Percentiles rank a stretch among this genome's conserved stretches.
phyloP scores from a whole-genome alignment of 768 basidiomycete species.

The Tricholoma sp. region DNA sequence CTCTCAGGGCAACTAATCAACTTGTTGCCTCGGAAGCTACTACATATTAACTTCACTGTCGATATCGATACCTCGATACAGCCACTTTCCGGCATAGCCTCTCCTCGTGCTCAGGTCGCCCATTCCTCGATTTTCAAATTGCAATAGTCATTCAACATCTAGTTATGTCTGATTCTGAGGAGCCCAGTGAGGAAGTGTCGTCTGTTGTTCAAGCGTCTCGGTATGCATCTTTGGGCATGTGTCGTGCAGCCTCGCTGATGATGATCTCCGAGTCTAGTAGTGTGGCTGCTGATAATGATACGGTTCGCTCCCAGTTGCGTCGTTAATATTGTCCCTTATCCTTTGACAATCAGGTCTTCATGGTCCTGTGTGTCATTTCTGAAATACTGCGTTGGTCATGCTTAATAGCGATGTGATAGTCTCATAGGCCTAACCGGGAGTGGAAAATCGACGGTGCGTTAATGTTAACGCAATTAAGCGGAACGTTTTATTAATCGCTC shows the following conservation, averaged over 20 bases:
- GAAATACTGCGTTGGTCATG: background rate
- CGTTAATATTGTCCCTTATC: background rate
- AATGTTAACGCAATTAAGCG: too few species aligned
- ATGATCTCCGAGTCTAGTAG: too few species aligned
- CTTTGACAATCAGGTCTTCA: background rate
- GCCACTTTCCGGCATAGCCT: background rate
- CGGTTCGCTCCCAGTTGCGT: background rate
- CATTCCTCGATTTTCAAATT: too few species aligned
- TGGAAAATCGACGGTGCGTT: background rate
- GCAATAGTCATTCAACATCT: background rate
- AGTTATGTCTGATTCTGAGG: background rate
- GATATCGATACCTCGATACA: background rate
- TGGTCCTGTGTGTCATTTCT: background rate
- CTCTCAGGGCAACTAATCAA: background rate
- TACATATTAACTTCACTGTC: background rate
- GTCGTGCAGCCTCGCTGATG: background rate
- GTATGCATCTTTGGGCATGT: background rate
- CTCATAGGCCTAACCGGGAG: conserved; percentile 3
- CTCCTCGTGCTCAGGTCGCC: background rate
- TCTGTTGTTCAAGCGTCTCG: background rate
- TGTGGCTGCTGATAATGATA: background rate
- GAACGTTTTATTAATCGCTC: background rate
- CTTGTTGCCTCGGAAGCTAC: background rate
- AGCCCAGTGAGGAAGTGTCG: background rate
- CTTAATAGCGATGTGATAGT: background rate